Conservation (phyloP, 768 basidiomycete genomes). For the Lactarius quietus region DNA sequence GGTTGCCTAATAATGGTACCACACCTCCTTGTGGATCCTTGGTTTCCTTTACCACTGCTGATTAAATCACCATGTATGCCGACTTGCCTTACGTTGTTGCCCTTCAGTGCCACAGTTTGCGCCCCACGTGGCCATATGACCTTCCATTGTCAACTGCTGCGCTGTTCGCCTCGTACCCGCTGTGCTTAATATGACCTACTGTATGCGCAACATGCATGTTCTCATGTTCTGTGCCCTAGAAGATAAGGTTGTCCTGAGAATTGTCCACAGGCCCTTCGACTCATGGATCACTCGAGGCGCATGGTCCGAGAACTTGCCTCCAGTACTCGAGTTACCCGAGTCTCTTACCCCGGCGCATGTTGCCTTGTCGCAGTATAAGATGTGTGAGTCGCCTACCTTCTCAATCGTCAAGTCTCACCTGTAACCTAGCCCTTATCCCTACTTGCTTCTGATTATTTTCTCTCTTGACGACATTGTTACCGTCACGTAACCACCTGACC, state of each 20-base stretch:
- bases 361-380: background rate
- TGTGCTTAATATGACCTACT: background rate
- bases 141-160: background rate
- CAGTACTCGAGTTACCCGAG: background rate
- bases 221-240: background rate
- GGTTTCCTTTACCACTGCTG: background rate
- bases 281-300: conserved; percentile 1
- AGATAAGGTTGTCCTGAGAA: background rate
- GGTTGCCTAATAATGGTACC: background rate
- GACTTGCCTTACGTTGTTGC: too few species aligned
- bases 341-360: background rate
- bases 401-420: background rate
- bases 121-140: background rate
- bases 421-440: background rate
- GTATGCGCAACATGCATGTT: background rate
- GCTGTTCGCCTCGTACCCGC: background rate
- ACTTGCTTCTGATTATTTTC: too few species aligned
- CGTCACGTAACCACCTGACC: background rate
- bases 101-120: background rate
- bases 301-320: conserved; percentile 1
- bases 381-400: background rate
- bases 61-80: background rate
- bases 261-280: background rate
- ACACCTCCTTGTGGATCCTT: too few species aligned
- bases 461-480: background rate